Base-by-base conservation (phyloP, 2,329 filamentous ascomycete genomes). In the Cordyceps javanica region DNA sequence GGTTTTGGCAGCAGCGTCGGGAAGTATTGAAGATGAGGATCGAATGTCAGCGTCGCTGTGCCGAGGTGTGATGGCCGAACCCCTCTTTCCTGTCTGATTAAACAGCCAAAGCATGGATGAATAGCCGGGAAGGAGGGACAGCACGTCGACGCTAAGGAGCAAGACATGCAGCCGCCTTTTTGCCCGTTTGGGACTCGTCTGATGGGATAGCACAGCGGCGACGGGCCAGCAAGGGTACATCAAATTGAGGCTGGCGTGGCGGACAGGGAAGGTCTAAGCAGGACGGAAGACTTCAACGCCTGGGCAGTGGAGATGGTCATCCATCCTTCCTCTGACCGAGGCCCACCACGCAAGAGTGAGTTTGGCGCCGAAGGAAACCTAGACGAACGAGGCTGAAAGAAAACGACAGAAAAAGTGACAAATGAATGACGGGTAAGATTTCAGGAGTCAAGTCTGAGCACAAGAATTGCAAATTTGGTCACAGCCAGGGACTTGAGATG, bases 51-150 rank as follows among this genome's bases (percentile, higher is more conserved):
- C 23, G 46, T 44, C 26, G 36, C 19, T 53, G 55, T 30, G 55
- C 55, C 55, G 55, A 58, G 55, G 55, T 53, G 55, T 58, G 48
- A 45, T 36, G 42, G 49, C 25, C 4, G 14, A 49, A 58, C 41
- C 55, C 55, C 49, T 36, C 30, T 42, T 58, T 58, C 25, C 30
- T 46, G n/a, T 57, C 36, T 57, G 48, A 30, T 41, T 49, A 30
- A 55, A 55, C 44, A 26, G 54, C 36, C 44, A 56, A 46, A 55
- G 36, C 54, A 56, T 41, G 54, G 26, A 16, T 49, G 26, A 56
- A 49, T 49, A 56, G 36, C 54, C 54, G 36, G 36, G 14, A 50
- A 9, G 36, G 38, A 19, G 38, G 14, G 5, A n/a, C 19, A 45
- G 30, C 11, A 54, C 19, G 36, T 44, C n/a, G 44, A 50, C 39